Conservation (phyloP, 208 protist genomes). For the Leishmania major region DNA sequence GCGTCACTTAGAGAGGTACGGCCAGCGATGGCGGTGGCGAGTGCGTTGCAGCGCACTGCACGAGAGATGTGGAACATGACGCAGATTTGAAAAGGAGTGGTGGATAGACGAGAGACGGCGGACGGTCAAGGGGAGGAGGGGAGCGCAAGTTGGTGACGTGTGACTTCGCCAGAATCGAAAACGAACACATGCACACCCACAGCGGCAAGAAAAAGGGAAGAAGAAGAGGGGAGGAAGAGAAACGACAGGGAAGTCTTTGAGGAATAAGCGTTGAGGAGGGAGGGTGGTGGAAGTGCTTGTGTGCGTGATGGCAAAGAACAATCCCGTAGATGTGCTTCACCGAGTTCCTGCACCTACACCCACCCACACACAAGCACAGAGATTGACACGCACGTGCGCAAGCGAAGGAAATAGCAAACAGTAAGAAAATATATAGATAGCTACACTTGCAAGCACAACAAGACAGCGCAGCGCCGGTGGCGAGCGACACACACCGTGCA, state of each 20-base stretch:
- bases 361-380: background rate
- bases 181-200: background rate
- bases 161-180: background rate
- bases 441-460: no score
- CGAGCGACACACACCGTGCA: no score
- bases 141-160: background rate
- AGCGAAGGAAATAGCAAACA: no score
- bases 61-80: slow-evolving; percentile 24
- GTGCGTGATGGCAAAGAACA: no score
- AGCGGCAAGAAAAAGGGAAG: background rate
- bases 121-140: background rate
- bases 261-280: background rate
- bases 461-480: no score
- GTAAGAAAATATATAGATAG: no score
- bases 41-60: slow-evolving; percentile 23
- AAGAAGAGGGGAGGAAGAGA: background rate
- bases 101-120: background rate
- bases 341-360: background rate
- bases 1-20: slow-evolving; percentile 38
- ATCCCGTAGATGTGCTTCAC: no score
- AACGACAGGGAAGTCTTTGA: background rate
- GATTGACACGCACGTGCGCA: background rate
- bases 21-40: slow-evolving; percentile 24
- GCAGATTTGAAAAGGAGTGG: background rate
- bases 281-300: no score